A percentile compares a stretch with the other conserved stretches of the same genome.
Conservation (phyloP, 352 stramenopile species). For the Vaucheria bursata region DNA sequence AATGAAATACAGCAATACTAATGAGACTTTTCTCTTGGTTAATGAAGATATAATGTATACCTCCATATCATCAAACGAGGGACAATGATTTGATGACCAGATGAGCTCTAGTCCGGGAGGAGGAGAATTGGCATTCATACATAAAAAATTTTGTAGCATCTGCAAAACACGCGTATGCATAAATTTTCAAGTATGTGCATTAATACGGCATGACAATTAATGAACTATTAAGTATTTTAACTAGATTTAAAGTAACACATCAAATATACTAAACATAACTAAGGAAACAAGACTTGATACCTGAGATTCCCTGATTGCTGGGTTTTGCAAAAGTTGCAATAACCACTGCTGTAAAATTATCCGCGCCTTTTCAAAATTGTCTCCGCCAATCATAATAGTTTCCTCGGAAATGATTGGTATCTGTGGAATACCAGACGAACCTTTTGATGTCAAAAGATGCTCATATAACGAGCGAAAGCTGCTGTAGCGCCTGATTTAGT, state of each 20-base stretch:
- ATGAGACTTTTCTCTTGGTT: constrained; percentile 13
- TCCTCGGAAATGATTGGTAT: constrained; percentile 34
- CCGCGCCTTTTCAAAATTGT: constrained; percentile 16
- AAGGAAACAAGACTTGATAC: not conserved
- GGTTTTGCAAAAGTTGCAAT: constrained; percentile 14
- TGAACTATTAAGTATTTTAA: not conserved
- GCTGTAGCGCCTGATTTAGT: constrained; percentile 12
- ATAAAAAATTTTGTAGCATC: constrained; percentile 46
- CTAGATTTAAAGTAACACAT: not conserved
- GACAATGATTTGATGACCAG: constrained; percentile 17
- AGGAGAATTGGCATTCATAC: constrained; percentile 43
- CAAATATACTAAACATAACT: not conserved
- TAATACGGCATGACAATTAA: not conserved
- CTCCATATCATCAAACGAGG: constrained; percentile 45
- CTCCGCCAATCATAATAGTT: constrained; percentile 16
- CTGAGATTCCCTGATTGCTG: constrained; percentile 22
- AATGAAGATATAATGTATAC: constrained; percentile 44
- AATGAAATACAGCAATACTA: constrained; percentile 10
- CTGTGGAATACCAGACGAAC: constrained; percentile 4
- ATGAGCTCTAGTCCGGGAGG: constrained; percentile 41
- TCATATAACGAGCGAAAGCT: constrained; percentile 34
- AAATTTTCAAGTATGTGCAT: not conserved
- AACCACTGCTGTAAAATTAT: constrained; percentile 37
- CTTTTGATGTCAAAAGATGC: constrained; percentile 21
- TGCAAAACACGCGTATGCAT: not conserved